phyloP scores from a whole-genome alignment of 129 eudicot genomes.

The carrot (Daucus carota) region DNA sequence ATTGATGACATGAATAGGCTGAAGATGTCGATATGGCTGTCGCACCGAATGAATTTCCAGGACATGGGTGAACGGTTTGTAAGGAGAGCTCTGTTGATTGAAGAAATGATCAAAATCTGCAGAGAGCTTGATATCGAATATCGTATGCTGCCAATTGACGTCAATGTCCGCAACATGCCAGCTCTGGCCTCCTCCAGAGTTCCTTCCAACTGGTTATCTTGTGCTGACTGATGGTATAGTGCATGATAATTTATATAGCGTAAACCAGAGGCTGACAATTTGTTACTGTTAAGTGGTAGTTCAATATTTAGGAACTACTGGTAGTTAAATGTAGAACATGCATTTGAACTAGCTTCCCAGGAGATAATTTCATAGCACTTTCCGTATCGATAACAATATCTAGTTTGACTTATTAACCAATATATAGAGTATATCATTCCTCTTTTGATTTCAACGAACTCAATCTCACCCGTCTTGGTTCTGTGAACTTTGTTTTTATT shows the following conservation, averaged over 20 bases:
- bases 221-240: conserved; percentile 10
- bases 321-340: background rate
- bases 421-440: background rate
- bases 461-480: too few relatives aligned
- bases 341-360: too few relatives aligned
- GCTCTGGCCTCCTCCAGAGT: conserved; percentile 17
- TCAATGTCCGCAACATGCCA: conserved; percentile 35
- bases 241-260: too few relatives aligned
- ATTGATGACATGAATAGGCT: conserved; percentile 39
- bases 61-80: conserved; percentile 54
- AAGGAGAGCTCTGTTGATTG: conserved; percentile 45
- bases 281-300: too few relatives aligned
- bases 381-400: too few relatives aligned
- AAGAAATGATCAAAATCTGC: conserved; percentile 38
- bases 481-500: too few relatives aligned
- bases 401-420: too few relatives aligned
- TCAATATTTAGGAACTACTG: background rate
- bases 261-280: too few relatives aligned
- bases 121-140: conserved; percentile 48
- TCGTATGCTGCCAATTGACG: conserved; percentile 38
- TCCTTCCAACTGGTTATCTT: conserved; percentile 38
- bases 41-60: conserved; percentile 49
- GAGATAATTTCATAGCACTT: too few relatives aligned
- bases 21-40: conserved; percentile 38
- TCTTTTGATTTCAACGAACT: background rate